A percentile compares a stretch with the other conserved stretches of the same genome.
These are phyloP conservation scores for Ophiostoma montium DNA, from an alignment of 2,329 filamentous ascomycete genomes.

Conservation along the genomic window DNA sequence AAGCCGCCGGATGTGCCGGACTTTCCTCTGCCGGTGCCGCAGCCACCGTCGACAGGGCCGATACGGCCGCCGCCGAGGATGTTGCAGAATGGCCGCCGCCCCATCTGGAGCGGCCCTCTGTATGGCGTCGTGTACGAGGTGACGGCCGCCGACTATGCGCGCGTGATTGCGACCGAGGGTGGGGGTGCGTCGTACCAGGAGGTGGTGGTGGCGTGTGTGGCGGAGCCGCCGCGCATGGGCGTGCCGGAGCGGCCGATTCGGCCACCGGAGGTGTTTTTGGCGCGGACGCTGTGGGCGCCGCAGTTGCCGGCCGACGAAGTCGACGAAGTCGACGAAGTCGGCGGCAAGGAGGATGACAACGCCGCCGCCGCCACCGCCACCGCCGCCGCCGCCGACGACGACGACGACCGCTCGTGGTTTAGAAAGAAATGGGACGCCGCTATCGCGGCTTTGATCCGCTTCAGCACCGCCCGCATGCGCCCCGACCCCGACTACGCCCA, in stretches of 20 bases:
- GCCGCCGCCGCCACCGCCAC: too few species aligned
- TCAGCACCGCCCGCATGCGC: conserved; percentile 34
- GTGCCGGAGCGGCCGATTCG: conserved; percentile 53
- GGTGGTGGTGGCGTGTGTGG: conserved; percentile 63
- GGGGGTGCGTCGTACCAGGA: conserved; percentile 77
- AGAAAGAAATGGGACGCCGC: conserved; percentile 20
- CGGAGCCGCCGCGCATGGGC: conserved; percentile 40
- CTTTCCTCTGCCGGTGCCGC: conserved; percentile 6
- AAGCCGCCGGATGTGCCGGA: conserved; percentile 1
- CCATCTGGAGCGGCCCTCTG: conserved; percentile 63
- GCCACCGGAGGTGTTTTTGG: conserved; percentile 54
- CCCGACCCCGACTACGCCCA: conserved; percentile 62
- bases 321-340: conserved; percentile 10
- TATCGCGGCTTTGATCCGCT: conserved; percentile 22
- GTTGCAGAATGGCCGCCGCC: conserved; percentile 32
- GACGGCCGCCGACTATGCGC: conserved; percentile 64
- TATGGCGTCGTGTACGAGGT: conserved; percentile 95
- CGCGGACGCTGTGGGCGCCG: conserved; percentile 72
- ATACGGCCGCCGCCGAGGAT: neutral
- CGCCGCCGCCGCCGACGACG: too few species aligned
- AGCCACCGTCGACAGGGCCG: conserved; percentile 5
- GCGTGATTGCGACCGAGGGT: conserved; percentile 82
- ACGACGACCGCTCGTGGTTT: conserved; percentile 1
- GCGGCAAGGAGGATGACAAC: conserved; percentile 11
- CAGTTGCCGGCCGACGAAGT: conserved; percentile 23